Base-by-base conservation (phyloP, 2,329 filamentous ascomycete species). In the Lecanoromycetidae sp. region DNA sequence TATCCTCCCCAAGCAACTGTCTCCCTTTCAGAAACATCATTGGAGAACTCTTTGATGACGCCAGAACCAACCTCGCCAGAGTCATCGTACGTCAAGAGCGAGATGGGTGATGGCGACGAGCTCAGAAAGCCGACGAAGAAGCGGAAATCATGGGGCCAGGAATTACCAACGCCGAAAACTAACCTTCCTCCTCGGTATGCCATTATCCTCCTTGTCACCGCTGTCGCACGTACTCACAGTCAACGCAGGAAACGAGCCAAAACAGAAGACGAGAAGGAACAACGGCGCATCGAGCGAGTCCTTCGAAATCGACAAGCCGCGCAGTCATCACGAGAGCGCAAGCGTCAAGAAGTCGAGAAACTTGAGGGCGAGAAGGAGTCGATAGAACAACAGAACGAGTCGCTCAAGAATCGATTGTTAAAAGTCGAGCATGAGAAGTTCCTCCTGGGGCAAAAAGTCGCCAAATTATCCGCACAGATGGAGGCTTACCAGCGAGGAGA, bases 251-350 rank as follows among this genome's bases (percentile, higher is more conserved):
- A 98, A 78, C 87, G 91, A 53, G 91, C 91, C 58, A 98, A 96
- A 76, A 98, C 91, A 2, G 90, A 94, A 59, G 91, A 95, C 60
- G 91, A 98, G 68, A 98, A 98, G 70, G 91, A 96, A 68, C 91
- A 98, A 67, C 84, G 91, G 36, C 84, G 91, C 52, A 93, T 96
- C 46, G 91, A 98, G 71, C 86, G 91, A 53, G 91, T 98, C 55
- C 86, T 96, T 58, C 83, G 91, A 36, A 98, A 98, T 63, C 86
- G 91, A 55, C 85, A 88, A 50, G 91, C 91, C 37, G 91, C 91
- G 33, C 91, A 96, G 72, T 95, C 93, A 50, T 98, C 91, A 3
- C 77, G 91, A 42, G 91, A 98, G 66, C 84, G 88, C 51, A 94
- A 95, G 74, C 79, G 88, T 48, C 74, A 80, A 57, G 81, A 96